phyloP scores from a whole-genome alignment of 2,329 filamentous ascomycete species.

The Neodidymelliopsis sp. region DNA sequence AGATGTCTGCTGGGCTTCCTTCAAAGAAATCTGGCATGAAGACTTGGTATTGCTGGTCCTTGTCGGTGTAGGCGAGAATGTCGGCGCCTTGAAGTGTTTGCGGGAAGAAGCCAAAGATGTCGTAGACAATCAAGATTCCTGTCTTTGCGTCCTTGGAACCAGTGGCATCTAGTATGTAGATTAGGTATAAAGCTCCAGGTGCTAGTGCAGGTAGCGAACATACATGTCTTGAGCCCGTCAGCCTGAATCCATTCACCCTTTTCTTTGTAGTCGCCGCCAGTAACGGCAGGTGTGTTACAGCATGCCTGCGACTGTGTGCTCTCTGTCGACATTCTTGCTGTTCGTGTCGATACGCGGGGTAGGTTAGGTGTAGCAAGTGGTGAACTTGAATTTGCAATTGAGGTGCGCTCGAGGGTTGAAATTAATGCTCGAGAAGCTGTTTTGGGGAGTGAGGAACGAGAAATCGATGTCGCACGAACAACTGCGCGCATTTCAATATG shows the following conservation, averaged over 20 bases:
- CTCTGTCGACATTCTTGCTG: slow-evolving; percentile 43
- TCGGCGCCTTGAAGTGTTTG: slow-evolving; percentile 70
- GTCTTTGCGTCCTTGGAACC: slow-evolving; percentile 63
- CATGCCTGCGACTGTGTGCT: slow-evolving; percentile 49
- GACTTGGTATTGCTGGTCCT: slow-evolving; percentile 78
- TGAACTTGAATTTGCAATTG: slow-evolving; percentile 10
- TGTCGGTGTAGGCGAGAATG: slow-evolving; percentile 67
- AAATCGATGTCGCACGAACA: slow-evolving; percentile 16
- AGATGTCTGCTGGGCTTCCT: slow-evolving; percentile 71
- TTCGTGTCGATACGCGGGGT: slow-evolving; percentile 3
- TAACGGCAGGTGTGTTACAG: slow-evolving; percentile 60
- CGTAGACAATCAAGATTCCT: slow-evolving; percentile 66
- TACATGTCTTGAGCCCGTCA: slow-evolving; percentile 69
- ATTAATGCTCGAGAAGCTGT: slow-evolving; percentile 3
- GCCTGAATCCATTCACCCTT: slow-evolving; percentile 67
- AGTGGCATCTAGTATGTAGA: slow-evolving; percentile 57
- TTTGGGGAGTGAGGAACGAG: slow-evolving; percentile 15
- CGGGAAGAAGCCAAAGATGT: slow-evolving; percentile 70
- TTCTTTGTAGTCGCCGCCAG: slow-evolving; percentile 59
- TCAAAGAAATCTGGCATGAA: slow-evolving; percentile 94
- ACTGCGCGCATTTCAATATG: slow-evolving; percentile 25
- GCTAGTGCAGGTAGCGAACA: slow-evolving; percentile 16
- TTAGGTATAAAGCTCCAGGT: not conserved
- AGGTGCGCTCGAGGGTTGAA: not conserved
- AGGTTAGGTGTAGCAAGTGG: slow-evolving; percentile 13